A percentile compares a stretch with the other conserved stretches of the same genome.
Conservation (phyloP, 208 protist species). For the Zelonia costaricensis region DNA sequence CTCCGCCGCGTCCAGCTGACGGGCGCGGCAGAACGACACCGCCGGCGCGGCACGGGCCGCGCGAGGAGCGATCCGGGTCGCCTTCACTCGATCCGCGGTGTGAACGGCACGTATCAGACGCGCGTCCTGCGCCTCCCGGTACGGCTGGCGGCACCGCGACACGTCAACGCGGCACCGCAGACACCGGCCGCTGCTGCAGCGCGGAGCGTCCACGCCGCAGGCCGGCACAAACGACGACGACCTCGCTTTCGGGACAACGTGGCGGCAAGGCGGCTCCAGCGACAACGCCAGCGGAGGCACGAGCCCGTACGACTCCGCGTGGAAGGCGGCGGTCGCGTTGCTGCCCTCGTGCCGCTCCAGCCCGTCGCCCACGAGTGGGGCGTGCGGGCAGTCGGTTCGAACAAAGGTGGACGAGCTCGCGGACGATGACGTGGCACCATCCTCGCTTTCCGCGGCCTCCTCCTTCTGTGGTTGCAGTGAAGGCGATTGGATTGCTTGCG, state of each 20-base stretch:
- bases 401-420: conserved; percentile 1
- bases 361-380: not conserved
- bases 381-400: not conserved
- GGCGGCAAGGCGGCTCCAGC: not conserved
- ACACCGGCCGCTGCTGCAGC: not conserved
- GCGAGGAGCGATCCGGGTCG: not conserved
- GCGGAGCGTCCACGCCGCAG: not conserved
- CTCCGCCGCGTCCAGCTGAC: conserved; percentile 15
- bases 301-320: not conserved
- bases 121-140: conserved; percentile 30
- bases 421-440: conserved; percentile 12
- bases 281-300: not conserved
- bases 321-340: not conserved
- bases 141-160: conserved; percentile 19
- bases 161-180: conserved; percentile 3
- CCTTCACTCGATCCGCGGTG: not conserved
- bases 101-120: conserved; percentile 20
- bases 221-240: conserved; percentile 22
- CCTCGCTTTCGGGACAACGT: conserved; percentile 10
- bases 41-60: too few relatives aligned
- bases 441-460: too few relatives aligned
- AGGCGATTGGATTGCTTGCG: too few relatives aligned
- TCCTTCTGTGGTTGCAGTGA: too few relatives aligned
- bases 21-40: conserved; percentile 14
- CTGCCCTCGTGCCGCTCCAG: not conserved